Conservation (phyloP, 2,329 filamentous ascomycete species). For the Periconia sp. region DNA sequence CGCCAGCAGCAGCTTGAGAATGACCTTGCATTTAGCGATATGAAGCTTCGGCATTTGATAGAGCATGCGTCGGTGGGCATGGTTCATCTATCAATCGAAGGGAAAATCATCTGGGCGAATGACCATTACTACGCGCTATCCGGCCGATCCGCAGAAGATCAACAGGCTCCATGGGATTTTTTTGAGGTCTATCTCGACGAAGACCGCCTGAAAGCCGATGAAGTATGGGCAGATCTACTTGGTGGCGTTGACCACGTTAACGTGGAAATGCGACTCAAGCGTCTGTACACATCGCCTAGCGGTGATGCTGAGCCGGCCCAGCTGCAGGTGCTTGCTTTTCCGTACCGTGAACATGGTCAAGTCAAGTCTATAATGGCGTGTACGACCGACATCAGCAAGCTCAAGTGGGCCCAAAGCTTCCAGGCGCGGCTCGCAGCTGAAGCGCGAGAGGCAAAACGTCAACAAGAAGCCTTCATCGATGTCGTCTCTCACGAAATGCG, state of each 20-base stretch:
- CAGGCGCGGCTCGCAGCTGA: constrained; percentile 46
- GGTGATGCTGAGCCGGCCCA: constrained; percentile 39
- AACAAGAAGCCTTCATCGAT: constrained; percentile 49
- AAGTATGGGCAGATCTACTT: constrained; percentile 30
- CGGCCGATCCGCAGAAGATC: constrained; percentile 25
- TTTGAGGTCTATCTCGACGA: constrained; percentile 36
- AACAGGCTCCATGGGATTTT: constrained; percentile 21
- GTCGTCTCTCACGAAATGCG: constrained; percentile 53
- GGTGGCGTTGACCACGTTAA: constrained; percentile 32
- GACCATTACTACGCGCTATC: constrained; percentile 40
- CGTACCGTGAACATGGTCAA: constrained; percentile 37
- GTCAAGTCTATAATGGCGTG: constrained; percentile 45
- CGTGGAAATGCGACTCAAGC: constrained; percentile 37
- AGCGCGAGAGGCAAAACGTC: constrained; percentile 46
- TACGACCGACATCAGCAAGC: constrained; percentile 46
- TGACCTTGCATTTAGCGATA: constrained; percentile 41
- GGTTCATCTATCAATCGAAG: constrained; percentile 36
- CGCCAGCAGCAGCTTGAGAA: constrained; percentile 39
- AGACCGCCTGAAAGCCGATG: constrained; percentile 29
- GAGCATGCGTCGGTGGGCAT: constrained; percentile 44
- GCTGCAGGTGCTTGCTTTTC: constrained; percentile 41
- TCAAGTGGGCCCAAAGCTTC: constrained; percentile 48
- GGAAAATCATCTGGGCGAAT: constrained; percentile 42
- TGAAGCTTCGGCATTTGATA: constrained; percentile 42
- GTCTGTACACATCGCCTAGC: constrained; percentile 35